Conservation (phyloP, 352 stramenopile species). For the Plasmopara viticola region DNA sequence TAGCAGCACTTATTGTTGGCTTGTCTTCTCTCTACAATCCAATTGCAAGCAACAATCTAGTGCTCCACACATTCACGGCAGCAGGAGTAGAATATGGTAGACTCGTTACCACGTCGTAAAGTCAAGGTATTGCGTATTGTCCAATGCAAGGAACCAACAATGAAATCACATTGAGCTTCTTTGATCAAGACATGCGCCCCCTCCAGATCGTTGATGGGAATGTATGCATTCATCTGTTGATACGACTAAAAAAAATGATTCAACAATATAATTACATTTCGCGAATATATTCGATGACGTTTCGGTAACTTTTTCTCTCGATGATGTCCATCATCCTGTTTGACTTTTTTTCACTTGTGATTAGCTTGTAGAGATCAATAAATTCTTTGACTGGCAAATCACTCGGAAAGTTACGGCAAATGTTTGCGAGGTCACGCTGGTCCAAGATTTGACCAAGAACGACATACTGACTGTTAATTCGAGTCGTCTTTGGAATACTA, state of each 20-base stretch:
- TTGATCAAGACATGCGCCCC: constrained; percentile 12
- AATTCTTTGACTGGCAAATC: constrained; percentile 8
- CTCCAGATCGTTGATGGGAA: constrained; percentile 12
- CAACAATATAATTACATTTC: constrained; percentile 6
- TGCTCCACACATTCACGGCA: constrained; percentile 6
- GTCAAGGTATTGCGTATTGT: constrained; percentile 10
- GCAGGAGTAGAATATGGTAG: constrained; percentile 13
- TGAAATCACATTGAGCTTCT: constrained; percentile 8
- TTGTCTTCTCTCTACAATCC: constrained; percentile 13
- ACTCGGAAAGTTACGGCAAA: constrained; percentile 7
- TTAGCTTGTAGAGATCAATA: constrained; percentile 15
- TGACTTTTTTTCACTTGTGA: constrained; percentile 7
- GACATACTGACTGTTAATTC: constrained; percentile 14
- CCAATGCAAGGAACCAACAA: constrained; percentile 11
- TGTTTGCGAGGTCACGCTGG: constrained; percentile 11
- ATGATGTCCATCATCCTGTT: constrained; percentile 17
- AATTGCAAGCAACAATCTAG: constrained; percentile 19
- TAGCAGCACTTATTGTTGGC: not conserved
- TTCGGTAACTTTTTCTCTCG: constrained; percentile 12
- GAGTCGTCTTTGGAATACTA: constrained; percentile 9
- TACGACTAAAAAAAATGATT: constrained; percentile 15
- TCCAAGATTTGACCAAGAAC: constrained; percentile 12
- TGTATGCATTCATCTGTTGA: constrained; percentile 12
- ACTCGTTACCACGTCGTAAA: constrained; percentile 11
- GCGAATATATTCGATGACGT: no score